Evolutionary conservation across 2,329 filamentous ascomycete species (phyloP), one percentile per base, ranked within the genome.

Genomic region (Colletotrichum tropicale): DNA sequence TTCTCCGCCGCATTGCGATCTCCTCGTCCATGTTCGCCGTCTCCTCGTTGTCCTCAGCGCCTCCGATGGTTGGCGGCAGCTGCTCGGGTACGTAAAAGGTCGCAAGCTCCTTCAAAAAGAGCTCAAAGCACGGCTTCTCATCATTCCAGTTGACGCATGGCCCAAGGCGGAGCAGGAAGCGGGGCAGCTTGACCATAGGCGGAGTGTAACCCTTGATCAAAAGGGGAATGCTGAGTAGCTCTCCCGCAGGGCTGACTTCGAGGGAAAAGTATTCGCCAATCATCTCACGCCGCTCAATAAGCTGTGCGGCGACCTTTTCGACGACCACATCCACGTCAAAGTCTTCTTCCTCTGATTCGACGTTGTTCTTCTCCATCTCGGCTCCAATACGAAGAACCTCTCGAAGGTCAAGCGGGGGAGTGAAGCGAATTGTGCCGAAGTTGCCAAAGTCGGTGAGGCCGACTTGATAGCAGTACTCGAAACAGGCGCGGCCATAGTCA

Each of bases 361-460:
- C 64, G 66, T 83, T 65, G 78, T 86, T 85, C 80, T 91, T 91
- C 82, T 98, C 95, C 36, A 92, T 87, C 61, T 94, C 91, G 2
- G 93, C 95, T 2, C 93, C 96, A 56, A 98, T 90, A 15, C 87
- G 86, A 16, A 99, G 88, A 8, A 98, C 84, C 72, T 94, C 91
- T 6, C 88, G 86, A 7, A 99, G 86, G 74, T 92, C 88, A 1
- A 98, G 89, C 0, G 95, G 90, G 3, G 95, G 94, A 65, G 92
- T 91, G 80, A 99, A 95, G 13, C 91, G 92, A 74, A 99, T 96
- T 26, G 89, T 85, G 4, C 97, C 97, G 81, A 98, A 98, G 82
- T 99, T 99, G 3, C 94, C 95, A 85, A 99, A 99, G 81, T 99
- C 96, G 0, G 96, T 98, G 43, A 99, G 90, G 0, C 96, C 96